A percentile compares a stretch with the other conserved stretches of the same genome.
Evolutionary conservation across 139 green algal genomes (phyloP).

Genomic region (Picochlorum sp.): DNA sequence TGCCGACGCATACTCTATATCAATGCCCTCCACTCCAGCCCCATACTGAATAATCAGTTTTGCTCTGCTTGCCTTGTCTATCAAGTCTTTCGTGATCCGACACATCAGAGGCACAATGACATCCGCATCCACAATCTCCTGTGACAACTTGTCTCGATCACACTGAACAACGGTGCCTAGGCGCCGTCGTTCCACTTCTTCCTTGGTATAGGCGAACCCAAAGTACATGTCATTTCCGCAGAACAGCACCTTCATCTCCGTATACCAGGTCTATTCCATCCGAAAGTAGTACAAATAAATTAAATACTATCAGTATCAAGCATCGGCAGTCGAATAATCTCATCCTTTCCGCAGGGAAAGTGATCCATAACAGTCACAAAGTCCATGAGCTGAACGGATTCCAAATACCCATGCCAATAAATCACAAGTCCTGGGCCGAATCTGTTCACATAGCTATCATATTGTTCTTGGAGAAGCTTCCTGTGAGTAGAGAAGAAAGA

Average conservation of each 20-base stretch:
- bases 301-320: background rate
- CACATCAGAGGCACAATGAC: conserved; percentile 50
- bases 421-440: conserved; percentile 84
- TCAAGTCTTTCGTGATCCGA: conserved; percentile 15
- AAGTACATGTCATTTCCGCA: conserved; percentile 32
- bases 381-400: conserved; percentile 35
- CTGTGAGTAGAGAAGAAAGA: background rate
- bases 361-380: background rate
- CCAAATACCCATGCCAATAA: conserved; percentile 84
- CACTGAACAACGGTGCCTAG: conserved; percentile 25
- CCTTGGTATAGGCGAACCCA: conserved; percentile 27
- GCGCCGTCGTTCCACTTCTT: conserved; percentile 13
- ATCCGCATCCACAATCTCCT: conserved; percentile 27
- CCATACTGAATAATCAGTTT: conserved; percentile 61
- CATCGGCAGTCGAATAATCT: background rate
- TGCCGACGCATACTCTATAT: conserved; percentile 40
- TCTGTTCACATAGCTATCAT: conserved; percentile 59
- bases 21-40: conserved; percentile 53
- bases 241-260: conserved; percentile 29
- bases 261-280: background rate
- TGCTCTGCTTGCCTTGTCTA: conserved; percentile 25
- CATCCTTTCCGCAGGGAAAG: background rate
- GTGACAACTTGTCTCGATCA: conserved; percentile 17
- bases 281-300: background rate
- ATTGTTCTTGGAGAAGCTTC: conserved; percentile 44